Evolutionary conservation across 345 rosid species (phyloP).

Genomic region (Pistacia atlantica): DNA sequence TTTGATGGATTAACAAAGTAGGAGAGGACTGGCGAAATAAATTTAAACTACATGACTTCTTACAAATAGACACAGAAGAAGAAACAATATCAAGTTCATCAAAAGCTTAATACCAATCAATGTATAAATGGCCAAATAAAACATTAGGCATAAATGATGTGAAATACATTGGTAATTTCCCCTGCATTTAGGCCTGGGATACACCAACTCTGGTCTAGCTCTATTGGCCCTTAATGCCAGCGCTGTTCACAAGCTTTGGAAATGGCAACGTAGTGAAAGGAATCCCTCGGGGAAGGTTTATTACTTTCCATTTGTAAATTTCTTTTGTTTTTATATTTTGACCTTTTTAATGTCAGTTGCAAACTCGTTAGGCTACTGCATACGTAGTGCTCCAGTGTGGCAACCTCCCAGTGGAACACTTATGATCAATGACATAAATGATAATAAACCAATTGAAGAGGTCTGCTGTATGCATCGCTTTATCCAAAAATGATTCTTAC

Average conservation of each 20-base stretch:
- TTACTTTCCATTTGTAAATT: constrained; percentile 10
- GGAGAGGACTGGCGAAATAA: background rate
- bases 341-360: constrained; percentile 12
- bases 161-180: too few species aligned
- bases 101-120: too few species aligned
- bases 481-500: constrained; percentile 89
- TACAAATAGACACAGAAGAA: background rate
- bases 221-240: constrained; percentile 57
- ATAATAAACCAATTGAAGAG: constrained; percentile 53
- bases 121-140: too few species aligned
- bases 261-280: constrained; percentile 65
- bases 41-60: background rate
- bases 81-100: background rate
- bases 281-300: constrained; percentile 44
- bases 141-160: too few species aligned
- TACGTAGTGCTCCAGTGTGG: constrained; percentile 62
- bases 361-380: constrained; percentile 63
- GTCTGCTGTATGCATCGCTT: constrained; percentile 78
- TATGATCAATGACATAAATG: constrained; percentile 75
- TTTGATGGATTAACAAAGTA: background rate
- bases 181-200: background rate
- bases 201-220: constrained; percentile 62
- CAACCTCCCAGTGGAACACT: constrained; percentile 75
- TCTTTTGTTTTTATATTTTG: background rate
- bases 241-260: constrained; percentile 75